Conservation (phyloP, 2,329 filamentous ascomycete species). For the Fusarium torulosum region DNA sequence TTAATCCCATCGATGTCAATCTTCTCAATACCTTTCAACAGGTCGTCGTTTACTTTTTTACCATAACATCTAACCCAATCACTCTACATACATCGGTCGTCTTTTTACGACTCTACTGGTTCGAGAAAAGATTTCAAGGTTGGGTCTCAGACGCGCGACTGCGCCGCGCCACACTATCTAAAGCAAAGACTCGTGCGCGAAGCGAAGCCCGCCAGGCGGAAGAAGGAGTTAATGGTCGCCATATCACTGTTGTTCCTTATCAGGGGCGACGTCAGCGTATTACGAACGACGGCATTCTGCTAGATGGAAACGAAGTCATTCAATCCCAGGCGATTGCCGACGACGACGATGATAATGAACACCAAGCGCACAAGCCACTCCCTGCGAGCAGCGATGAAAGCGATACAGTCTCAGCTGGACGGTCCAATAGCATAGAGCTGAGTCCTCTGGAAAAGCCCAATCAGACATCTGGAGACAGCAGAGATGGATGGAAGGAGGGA, state of each 20-base stretch:
- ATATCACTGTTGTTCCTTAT: slow-evolving; percentile 75
- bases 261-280: slow-evolving; percentile 67
- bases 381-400: slow-evolving; percentile 55
- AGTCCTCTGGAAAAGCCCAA: slow-evolving; percentile 40
- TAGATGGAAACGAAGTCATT: slow-evolving; percentile 50
- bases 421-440: slow-evolving; percentile 45
- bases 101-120: slow-evolving; percentile 95
- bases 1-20: slow-evolving; percentile 84
- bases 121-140: slow-evolving; percentile 93
- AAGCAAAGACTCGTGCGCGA: slow-evolving; percentile 67
- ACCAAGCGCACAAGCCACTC: slow-evolving; percentile 43
- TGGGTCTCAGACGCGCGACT: slow-evolving; percentile 79
- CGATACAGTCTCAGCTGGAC: slow-evolving; percentile 51
- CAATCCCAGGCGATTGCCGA: slow-evolving; percentile 46
- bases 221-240: slow-evolving; percentile 72
- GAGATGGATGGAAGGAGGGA: slow-evolving; percentile 17
- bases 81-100: slow-evolving; percentile 88
- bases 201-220: slow-evolving; percentile 65
- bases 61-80: slow-evolving; percentile 84
- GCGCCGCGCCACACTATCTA: slow-evolving; percentile 72
- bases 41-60: slow-evolving; percentile 76
- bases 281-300: slow-evolving; percentile 71
- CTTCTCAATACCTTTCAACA: slow-evolving; percentile 78
- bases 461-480: slow-evolving; percentile 27
- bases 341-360: slow-evolving; percentile 51